Conservation (phyloP, 75 land plant species). For the Picea glauca region DNA sequence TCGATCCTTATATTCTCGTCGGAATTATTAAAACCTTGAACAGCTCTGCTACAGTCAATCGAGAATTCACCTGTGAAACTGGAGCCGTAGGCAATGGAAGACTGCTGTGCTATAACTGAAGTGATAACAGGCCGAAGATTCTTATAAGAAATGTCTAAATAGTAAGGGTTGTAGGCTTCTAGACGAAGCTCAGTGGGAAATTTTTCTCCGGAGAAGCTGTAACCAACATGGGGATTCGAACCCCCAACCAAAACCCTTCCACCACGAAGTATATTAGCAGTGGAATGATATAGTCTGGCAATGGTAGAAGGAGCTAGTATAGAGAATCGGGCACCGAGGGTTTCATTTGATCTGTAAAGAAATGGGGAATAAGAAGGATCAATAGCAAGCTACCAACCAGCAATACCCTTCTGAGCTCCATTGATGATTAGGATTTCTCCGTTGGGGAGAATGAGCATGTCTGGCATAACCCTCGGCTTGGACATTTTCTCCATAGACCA, state of each 20-base stretch:
- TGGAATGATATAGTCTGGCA: slow-evolving; percentile 35
- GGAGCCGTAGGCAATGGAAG: no score
- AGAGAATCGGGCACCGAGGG: slow-evolving; percentile 33
- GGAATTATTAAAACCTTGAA: no score
- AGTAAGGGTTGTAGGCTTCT: slow-evolving; percentile 37
- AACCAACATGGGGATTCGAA: slow-evolving; percentile 46
- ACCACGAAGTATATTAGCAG: slow-evolving; percentile 44
- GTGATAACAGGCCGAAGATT: slow-evolving; percentile 17
- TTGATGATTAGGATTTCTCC: slow-evolving; percentile 74
- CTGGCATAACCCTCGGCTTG: slow-evolving; percentile 60
- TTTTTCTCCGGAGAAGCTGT: slow-evolving; percentile 34
- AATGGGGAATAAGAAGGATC: slow-evolving; percentile 45
- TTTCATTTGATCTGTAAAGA: slow-evolving; percentile 27
- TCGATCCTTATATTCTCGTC: background rate
- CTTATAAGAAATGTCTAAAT: slow-evolving; percentile 10
- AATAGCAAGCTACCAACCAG: slow-evolving; percentile 55
- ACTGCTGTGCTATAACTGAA: background rate
- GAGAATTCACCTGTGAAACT: background rate
- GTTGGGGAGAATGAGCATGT: slow-evolving; percentile 69
- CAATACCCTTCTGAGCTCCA: slow-evolving; percentile 50
- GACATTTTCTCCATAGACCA: slow-evolving; percentile 81
- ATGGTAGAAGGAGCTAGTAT: slow-evolving; percentile 16
- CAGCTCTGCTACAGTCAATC: background rate
- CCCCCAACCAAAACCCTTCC: slow-evolving; percentile 62
- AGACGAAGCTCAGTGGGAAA: slow-evolving; percentile 69